These are phyloP conservation scores for Epichloe uncinata DNA, from an alignment of 2,329 filamentous ascomycete species.

Conservation along the genomic window DNA sequence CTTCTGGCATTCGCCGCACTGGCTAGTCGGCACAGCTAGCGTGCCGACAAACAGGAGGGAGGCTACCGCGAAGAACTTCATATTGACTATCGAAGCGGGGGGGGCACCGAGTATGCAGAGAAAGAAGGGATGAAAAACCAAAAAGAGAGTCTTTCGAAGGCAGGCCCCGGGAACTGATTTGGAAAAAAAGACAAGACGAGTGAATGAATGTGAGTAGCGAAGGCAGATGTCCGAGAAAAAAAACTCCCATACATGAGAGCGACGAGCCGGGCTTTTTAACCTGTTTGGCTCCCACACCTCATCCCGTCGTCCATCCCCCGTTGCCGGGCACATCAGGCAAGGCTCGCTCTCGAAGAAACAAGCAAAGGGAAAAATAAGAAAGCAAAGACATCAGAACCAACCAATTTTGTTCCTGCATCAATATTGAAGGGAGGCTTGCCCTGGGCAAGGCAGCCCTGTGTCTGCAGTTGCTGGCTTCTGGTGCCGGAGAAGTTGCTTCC, in stretches of 20 bases:
- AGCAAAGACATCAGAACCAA: neutral
- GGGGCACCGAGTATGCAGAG: neutral
- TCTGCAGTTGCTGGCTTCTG: neutral
- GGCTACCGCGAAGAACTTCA: constrained; percentile 8
- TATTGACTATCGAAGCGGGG: neutral
- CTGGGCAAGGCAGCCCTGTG: neutral
- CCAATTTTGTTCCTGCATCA: neutral
- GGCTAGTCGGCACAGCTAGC: constrained; percentile 8
- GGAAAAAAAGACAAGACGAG: neutral
- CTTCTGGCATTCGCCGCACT: neutral
- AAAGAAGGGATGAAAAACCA: constrained; percentile 1
- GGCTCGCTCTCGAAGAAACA: neutral
- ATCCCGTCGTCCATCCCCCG: neutral
- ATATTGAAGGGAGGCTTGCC: neutral
- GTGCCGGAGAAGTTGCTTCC: neutral
- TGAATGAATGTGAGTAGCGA: neutral
- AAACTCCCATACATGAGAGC: neutral
- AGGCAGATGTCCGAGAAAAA: neutral
- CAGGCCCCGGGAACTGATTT: neutral
- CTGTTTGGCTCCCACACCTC: neutral
- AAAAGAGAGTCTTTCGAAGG: neutral
- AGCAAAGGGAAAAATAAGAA: neutral
- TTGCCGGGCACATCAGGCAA: neutral
- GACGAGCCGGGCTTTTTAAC: neutral
- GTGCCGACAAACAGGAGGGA: constrained; percentile 8